A percentile compares a stretch with the other conserved stretches of the same genome.
These are phyloP conservation scores for Penicillium pancosmium DNA, from an alignment of 495 filamentous ascomycete species.

Conservation along the genomic window DNA sequence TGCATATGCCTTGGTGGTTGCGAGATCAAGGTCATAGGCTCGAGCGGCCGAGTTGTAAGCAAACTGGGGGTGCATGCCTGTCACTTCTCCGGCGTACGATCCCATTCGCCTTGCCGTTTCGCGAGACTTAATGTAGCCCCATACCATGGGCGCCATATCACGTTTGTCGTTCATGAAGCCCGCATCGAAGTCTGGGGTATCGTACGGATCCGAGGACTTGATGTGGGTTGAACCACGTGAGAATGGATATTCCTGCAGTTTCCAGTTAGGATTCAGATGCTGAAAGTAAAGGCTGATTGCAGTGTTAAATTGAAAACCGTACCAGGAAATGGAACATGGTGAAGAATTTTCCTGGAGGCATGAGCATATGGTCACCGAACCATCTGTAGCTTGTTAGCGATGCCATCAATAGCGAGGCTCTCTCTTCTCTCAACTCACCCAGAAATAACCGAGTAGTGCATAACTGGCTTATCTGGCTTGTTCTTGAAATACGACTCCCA, in stretches of 20 bases:
- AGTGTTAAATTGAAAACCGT: background rate
- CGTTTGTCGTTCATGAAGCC: conserved; percentile 86
- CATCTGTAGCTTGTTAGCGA: conserved; percentile 25
- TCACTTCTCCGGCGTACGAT: conserved; percentile 77
- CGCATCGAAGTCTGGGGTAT: conserved; percentile 75
- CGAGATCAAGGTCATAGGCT: conserved; percentile 72
- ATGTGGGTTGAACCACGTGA: conserved; percentile 75
- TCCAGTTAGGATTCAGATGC: background rate
- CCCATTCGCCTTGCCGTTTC: conserved; percentile 80
- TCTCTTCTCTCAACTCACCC: conserved; percentile 41
- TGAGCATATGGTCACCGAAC: conserved; percentile 68
- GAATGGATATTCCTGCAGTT: conserved; percentile 67
- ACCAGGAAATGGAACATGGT: conserved; percentile 85
- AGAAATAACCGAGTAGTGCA: conserved; percentile 75
- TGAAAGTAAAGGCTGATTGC: background rate
- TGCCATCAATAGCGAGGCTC: background rate
- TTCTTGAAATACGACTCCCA: conserved; percentile 86
- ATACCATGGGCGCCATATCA: conserved; percentile 83
- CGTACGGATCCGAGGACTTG: conserved; percentile 70
- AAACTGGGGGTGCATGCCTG: conserved; percentile 64
- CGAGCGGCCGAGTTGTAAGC: conserved; percentile 67
- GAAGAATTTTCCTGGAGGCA: conserved; percentile 81
- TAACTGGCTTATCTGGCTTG: conserved; percentile 84
- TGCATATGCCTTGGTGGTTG: conserved; percentile 73
- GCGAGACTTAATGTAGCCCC: conserved; percentile 85